phyloP scores from a whole-genome alignment of 148 eudicot genomes.

The Persicaria tinctoria region DNA sequence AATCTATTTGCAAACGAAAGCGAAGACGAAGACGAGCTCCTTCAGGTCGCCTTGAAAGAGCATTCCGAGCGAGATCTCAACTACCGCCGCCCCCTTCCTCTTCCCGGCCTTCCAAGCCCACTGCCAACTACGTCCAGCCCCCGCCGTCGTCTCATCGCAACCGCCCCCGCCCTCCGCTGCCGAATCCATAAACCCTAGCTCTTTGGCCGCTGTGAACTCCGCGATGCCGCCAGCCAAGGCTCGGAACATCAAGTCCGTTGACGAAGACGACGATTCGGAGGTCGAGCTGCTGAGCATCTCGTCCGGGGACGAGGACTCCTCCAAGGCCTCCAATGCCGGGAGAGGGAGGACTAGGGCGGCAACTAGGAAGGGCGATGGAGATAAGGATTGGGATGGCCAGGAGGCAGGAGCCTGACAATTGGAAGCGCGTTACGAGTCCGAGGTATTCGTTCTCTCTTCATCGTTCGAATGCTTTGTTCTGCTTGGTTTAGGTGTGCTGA shows the following conservation, averaged over 20 bases:
- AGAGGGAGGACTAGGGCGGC: constrained; percentile 18
- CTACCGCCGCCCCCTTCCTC: constrained; percentile 36
- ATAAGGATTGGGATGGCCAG: constrained; percentile 63
- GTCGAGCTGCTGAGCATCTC: constrained; percentile 89
- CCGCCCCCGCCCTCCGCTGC: constrained; percentile 16
- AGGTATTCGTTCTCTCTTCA: constrained; percentile 35
- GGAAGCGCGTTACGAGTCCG: constrained; percentile 91
- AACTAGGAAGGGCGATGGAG: constrained; percentile 42
- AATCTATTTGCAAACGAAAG: constrained; percentile 65
- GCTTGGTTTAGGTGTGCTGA: not conserved
- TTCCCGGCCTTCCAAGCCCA: constrained; percentile 39
- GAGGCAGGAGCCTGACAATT: constrained; percentile 76
- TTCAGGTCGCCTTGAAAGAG: constrained; percentile 85
- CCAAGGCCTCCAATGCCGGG: constrained; percentile 36
- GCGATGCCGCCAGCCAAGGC: constrained; percentile 17
- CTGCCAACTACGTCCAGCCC: constrained; percentile 64
- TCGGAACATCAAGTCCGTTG: constrained; percentile 33
- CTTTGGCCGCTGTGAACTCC: not conserved
- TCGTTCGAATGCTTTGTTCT: not conserved
- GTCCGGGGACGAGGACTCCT: constrained; percentile 81
- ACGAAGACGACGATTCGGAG: constrained; percentile 88
- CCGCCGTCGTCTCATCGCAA: constrained; percentile 24
- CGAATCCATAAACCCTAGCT: constrained; percentile 17
- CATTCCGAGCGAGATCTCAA: constrained; percentile 64
- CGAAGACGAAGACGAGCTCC: constrained; percentile 91